Percentiles rank a stretch among this genome's conserved stretches.
These are phyloP conservation scores for Starmerella vaccinii DNA, from an alignment of 805 yeast species.

Conservation along the genomic window DNA sequence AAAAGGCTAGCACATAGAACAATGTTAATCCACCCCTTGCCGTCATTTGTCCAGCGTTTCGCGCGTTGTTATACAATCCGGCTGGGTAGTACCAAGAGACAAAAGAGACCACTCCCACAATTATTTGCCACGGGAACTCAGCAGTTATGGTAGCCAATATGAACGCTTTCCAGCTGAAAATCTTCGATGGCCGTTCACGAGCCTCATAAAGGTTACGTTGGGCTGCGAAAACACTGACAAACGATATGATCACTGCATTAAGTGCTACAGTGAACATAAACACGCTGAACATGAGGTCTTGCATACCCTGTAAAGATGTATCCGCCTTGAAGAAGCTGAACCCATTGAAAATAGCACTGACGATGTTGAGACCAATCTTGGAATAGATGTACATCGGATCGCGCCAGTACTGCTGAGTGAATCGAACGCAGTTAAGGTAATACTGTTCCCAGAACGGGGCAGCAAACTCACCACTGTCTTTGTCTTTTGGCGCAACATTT, in stretches of 20 bases:
- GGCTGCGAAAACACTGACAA: conserved; percentile 47
- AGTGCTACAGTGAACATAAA: conserved; percentile 49
- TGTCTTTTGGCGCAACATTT: conserved; percentile 18
- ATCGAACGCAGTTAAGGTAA: conserved; percentile 35
- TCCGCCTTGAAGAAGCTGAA: conserved; percentile 57
- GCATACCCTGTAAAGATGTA: conserved; percentile 43
- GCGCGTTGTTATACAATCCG: conserved; percentile 36
- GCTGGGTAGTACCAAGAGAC: conserved; percentile 45
- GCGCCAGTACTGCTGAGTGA: conserved; percentile 44
- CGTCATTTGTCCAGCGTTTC: conserved; percentile 37
- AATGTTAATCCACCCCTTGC: conserved; percentile 45
- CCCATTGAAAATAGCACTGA: conserved; percentile 57
- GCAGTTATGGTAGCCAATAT: conserved; percentile 43
- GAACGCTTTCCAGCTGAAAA: conserved; percentile 60
- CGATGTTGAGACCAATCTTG: conserved; percentile 42
- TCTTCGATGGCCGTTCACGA: conserved; percentile 60
- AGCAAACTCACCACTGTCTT: conserved; percentile 33
- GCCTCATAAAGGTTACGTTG: conserved; percentile 58
- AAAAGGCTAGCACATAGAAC: conserved; percentile 43
- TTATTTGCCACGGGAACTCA: conserved; percentile 52
- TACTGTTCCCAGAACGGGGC: conserved; percentile 42
- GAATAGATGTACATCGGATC: conserved; percentile 53
- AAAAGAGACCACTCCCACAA: conserved; percentile 43
- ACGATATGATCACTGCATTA: conserved; percentile 53
- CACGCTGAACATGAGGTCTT: conserved; percentile 48